Conservation (phyloP, 805 yeast genomes). For the Cyberlindnera mississippiensis region DNA sequence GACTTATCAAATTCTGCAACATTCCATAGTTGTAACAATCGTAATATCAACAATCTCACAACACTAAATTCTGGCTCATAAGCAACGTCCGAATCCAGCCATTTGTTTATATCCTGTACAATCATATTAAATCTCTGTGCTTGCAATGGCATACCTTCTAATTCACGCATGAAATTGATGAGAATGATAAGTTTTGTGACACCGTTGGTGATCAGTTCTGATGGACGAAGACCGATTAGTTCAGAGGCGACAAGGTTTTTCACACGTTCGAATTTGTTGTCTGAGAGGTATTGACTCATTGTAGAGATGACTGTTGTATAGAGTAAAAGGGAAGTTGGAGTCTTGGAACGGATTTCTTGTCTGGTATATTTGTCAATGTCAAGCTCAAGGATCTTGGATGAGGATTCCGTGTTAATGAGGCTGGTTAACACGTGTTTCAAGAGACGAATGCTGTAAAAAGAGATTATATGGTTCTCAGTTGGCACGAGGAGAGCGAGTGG, state of each 20-base stretch:
- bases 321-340: constrained; percentile 24
- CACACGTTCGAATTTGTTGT: constrained; percentile 42
- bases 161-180: constrained; percentile 34
- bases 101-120: constrained; percentile 44
- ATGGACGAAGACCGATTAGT: constrained; percentile 48
- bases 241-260: constrained; percentile 65
- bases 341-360: constrained; percentile 32
- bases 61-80: constrained; percentile 51
- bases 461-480: constrained; percentile 5
- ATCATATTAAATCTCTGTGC: constrained; percentile 64
- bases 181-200: constrained; percentile 45
- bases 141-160: constrained; percentile 41
- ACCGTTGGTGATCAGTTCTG: constrained; percentile 41
- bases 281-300: constrained; percentile 33
- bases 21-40: constrained; percentile 35
- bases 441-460: constrained; percentile 35
- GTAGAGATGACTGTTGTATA: constrained; percentile 33
- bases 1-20: constrained; percentile 23
- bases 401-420: constrained; percentile 5
- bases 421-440: constrained; percentile 34
- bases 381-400: constrained; percentile 24
- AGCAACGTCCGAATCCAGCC: constrained; percentile 61
- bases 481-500: constrained; percentile 7
- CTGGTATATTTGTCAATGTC: constrained; percentile 33
- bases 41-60: constrained; percentile 47